Base-by-base conservation (phyloP, 306 rosid species). In the Vigna radiata region DNA sequence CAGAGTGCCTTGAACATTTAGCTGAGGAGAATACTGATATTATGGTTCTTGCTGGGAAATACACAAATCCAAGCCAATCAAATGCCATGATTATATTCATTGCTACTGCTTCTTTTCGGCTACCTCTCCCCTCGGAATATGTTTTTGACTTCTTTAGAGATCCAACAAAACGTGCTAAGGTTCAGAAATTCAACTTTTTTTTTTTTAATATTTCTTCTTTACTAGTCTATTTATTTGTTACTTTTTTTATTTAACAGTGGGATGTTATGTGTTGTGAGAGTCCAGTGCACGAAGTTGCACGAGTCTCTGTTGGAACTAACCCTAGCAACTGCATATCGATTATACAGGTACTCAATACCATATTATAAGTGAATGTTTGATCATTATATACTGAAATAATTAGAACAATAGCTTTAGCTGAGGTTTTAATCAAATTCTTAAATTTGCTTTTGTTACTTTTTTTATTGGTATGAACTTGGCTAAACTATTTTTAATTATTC, bases 71-170 rank as follows among this genome's bases (percentile, higher is more conserved):
- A 48, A 21, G 85, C 5, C 75, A 78, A 2, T 87, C 93, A 14
- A 25, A 15, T 8, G 89, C 87, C 70, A 65, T 44, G 43, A 29
- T 87, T 21, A 85, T 87, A 18, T 25, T 73, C 31, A 25, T 53
- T 41, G 84, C 86, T 12, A 83, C 89, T 2, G 77, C 87, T 63
- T 89, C 95, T 17, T 44, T 88, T 10, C 78, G 90, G 86, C 87
- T 91, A 58, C 97, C 93, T 15, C 15, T 85, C 0, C 60, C 79
- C 19, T 76, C 83, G 0, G 54, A 81, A 1, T 13, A 9, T 50
- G 79, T 93, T 50, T 87, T 83, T 53, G 63, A 88, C 16, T 91
- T 87, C 89, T 75, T 93, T 60, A 70, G 10, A 13, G 87, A 93
- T 58, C 84, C 82, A 9, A 9, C 2, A 41, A 41, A 9, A 0